Percentiles rank a stretch among this genome's conserved stretches.
phyloP scores from a whole-genome alignment of 2,329 filamentous ascomycete genomes.

The Fusarium nurragi region DNA sequence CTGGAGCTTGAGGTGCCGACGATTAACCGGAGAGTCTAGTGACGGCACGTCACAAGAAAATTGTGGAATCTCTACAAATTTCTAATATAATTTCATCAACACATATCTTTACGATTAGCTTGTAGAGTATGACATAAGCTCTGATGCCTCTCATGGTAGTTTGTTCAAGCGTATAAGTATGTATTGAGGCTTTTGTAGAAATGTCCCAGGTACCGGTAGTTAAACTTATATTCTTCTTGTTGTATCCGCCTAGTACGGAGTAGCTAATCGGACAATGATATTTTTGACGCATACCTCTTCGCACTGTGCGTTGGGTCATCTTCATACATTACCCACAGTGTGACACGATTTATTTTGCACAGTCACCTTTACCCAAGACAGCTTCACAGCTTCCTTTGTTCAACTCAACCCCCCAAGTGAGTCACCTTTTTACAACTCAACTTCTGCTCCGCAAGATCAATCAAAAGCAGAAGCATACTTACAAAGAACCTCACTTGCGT shows the following conservation, averaged over 20 bases:
- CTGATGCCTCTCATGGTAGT: no score
- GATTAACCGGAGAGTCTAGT: slow-evolving; percentile 39
- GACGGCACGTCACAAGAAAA: no score
- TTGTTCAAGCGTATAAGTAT: no score
- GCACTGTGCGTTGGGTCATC: slow-evolving; percentile 27
- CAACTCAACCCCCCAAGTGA: slow-evolving; percentile 26
- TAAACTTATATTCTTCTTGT: no score
- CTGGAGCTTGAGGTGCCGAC: slow-evolving; percentile 35
- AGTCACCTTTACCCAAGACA: background rate
- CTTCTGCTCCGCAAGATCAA: no score
- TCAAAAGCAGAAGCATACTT: no score
- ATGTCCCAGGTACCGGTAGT: no score
- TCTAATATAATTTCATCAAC: no score
- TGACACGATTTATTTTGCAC: slow-evolving; percentile 1
- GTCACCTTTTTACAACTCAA: slow-evolving; percentile 36
- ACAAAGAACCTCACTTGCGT: slow-evolving; percentile 1
- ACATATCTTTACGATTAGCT: no score
- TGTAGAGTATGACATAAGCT: no score
- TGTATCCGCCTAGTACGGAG: background rate
- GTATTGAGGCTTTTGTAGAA: no score
- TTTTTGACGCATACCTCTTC: background rate
- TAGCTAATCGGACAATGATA: slow-evolving; percentile 33
- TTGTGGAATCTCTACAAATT: no score
- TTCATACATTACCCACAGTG: background rate
- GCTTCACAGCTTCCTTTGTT: slow-evolving; percentile 36